Conservation (phyloP, 164 flowering plant species). For the Dillenia suffruticosa region DNA sequence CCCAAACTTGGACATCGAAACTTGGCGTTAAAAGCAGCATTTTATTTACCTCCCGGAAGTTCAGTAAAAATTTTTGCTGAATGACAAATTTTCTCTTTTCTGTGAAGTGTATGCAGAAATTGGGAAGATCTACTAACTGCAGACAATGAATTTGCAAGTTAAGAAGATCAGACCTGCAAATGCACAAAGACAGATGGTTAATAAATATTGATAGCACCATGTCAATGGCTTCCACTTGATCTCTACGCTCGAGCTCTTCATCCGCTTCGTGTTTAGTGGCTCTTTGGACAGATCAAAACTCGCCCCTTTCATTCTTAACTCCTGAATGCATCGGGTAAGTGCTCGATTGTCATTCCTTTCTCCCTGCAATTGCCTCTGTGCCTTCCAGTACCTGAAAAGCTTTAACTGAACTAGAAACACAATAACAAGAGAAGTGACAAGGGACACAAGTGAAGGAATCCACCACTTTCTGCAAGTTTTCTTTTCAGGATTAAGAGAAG, state of each 20-base stretch:
- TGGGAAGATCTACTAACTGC: constrained; percentile 20
- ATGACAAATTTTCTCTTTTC: too few species aligned
- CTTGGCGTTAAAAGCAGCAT: too few species aligned
- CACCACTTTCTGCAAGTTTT: constrained; percentile 58
- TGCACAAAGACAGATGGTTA: constrained; percentile 53
- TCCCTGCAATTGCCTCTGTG: constrained; percentile 45
- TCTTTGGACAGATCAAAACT: constrained; percentile 80
- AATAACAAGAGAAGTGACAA: constrained; percentile 42
- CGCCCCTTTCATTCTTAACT: constrained; percentile 94
- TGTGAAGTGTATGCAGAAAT: too few species aligned
- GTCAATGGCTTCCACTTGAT: constrained; percentile 76
- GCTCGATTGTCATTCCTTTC: constrained; percentile 56
- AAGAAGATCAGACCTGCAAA: constrained; percentile 61
- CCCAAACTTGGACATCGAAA: too few species aligned
- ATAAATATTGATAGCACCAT: constrained; percentile 56
- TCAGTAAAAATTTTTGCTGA: too few species aligned
- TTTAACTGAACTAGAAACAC: constrained; percentile 61
- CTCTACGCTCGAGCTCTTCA: constrained; percentile 96
- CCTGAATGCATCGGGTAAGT: constrained; percentile 59
- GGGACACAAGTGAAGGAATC: constrained; percentile 52
- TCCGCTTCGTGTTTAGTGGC: constrained; percentile 46
- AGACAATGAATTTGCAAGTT: constrained; percentile 52
- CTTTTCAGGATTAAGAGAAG: constrained; percentile 24
- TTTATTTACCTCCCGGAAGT: too few species aligned
- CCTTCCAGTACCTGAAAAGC: constrained; percentile 65